phyloP scores from a whole-genome alignment of 2,329 filamentous ascomycete species.

The Harringtonia aguacate region DNA sequence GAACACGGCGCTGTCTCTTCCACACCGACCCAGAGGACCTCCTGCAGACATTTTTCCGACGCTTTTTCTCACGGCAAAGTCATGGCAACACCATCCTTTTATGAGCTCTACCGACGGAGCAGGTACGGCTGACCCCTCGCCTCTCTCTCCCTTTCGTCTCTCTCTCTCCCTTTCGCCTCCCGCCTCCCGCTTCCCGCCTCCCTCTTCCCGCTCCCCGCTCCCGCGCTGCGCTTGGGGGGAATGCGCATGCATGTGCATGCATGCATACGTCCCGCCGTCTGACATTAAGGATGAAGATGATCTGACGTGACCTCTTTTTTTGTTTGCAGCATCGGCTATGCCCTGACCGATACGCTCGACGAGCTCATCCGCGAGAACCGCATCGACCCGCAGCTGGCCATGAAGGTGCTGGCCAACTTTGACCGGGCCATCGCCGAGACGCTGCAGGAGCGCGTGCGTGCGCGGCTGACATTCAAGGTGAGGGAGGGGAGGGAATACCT shows the following conservation, averaged over 20 bases:
- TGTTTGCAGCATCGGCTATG: slow-evolving; percentile 74
- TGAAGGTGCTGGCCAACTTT: slow-evolving; percentile 96
- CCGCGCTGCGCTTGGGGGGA: no score
- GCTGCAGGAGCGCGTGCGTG: slow-evolving; percentile 84
- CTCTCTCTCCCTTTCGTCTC: no score
- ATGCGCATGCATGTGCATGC: no score
- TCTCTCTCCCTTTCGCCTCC: no score
- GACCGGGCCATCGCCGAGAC: slow-evolving; percentile 89
- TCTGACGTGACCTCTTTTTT: background rate
- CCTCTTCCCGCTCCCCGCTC: no score
- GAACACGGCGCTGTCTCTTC: no score
- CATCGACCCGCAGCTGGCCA: slow-evolving; percentile 95
- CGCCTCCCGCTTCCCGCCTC: no score
- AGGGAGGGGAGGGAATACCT: slow-evolving; percentile 13
- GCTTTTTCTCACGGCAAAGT: slow-evolving; percentile 1
- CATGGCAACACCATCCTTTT: slow-evolving; percentile 46
- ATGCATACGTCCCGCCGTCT: no score
- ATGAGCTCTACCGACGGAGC: slow-evolving; percentile 96
- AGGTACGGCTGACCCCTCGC: slow-evolving; percentile 55
- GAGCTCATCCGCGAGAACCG: slow-evolving; percentile 88
- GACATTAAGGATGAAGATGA: no score
- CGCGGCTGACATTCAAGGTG: slow-evolving; percentile 91
- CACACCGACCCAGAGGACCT: background rate
- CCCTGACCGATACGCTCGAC: slow-evolving; percentile 93
- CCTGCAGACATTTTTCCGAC: background rate